Conservation (phyloP, 176 grass and related monocot species). For the Cenchrus purpureus region DNA sequence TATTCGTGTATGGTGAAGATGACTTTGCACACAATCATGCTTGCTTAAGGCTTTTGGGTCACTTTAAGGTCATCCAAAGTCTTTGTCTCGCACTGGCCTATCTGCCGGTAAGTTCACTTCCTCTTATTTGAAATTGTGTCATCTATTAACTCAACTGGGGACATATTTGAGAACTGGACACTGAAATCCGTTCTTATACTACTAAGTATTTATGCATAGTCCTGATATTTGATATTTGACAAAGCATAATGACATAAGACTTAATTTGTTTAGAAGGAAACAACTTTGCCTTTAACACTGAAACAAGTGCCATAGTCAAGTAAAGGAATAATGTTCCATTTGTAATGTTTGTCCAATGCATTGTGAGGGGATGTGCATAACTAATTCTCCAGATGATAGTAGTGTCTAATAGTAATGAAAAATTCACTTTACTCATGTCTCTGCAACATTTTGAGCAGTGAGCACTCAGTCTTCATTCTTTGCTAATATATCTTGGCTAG, state of each 20-base stretch:
- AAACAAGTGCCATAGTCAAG: not conserved
- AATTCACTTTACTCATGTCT: not conserved
- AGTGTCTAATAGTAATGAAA: not conserved
- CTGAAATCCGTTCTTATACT: no score
- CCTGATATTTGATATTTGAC: no score
- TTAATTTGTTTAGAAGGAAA: not conserved
- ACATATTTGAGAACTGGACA: not conserved
- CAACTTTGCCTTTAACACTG: not conserved
- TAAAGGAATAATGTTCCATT: not conserved
- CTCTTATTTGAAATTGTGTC: not conserved
- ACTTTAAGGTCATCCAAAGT: not conserved
- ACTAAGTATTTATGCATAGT: not conserved
- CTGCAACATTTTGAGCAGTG: no score
- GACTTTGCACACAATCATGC: not conserved
- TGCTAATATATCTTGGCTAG: no score
- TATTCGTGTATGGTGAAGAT: not conserved
- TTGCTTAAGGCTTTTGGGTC: not conserved
- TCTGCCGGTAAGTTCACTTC: slow-evolving; percentile 13
- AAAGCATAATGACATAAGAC: no score
- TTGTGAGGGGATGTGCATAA: not conserved
- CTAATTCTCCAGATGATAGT: no score
- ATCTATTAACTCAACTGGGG: not conserved
- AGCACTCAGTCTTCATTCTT: no score
- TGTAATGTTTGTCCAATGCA: not conserved
- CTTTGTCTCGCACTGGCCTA: not conserved